Evolutionary conservation across 2,329 filamentous ascomycete genomes (phyloP).

Genomic region (Epichloe typhina): DNA sequence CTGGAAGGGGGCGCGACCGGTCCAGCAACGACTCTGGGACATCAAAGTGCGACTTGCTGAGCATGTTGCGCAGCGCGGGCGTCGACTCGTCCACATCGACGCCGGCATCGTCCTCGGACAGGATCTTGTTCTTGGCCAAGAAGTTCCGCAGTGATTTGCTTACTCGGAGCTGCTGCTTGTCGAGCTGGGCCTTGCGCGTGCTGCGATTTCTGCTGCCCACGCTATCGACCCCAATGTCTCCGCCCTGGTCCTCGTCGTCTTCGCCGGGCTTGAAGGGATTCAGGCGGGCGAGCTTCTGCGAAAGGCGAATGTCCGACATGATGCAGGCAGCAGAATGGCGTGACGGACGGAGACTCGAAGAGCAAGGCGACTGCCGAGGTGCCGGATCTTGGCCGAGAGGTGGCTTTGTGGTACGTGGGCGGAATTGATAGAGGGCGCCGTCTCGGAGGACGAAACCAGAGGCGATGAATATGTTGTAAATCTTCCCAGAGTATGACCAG

Average conservation of each 20-base stretch:
- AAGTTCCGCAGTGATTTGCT: constrained; percentile 45
- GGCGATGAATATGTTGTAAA: not conserved
- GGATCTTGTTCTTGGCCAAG: constrained; percentile 36
- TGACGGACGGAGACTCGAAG: too few relatives aligned
- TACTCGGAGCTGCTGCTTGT: constrained; percentile 41
- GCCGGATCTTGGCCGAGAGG: too few relatives aligned
- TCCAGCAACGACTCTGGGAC: constrained; percentile 43
- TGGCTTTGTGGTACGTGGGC: too few relatives aligned
- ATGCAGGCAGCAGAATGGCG: not conserved
- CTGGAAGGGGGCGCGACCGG: constrained; percentile 45
- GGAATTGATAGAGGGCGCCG: too few relatives aligned
- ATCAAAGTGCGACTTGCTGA: constrained; percentile 43
- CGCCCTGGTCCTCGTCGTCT: constrained; percentile 23
- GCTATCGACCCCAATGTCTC: constrained; percentile 21
- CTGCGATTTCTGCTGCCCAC: constrained; percentile 49
- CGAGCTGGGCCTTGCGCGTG: constrained; percentile 32
- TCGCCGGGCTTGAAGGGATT: constrained; percentile 18
- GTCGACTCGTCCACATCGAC: constrained; percentile 28
- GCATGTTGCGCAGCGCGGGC: constrained; percentile 32
- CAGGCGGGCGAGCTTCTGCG: constrained; percentile 15
- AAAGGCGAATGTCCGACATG: constrained; percentile 15
- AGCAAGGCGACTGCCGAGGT: too few relatives aligned
- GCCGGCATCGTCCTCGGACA: constrained; percentile 34
- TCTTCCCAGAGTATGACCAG: not conserved
- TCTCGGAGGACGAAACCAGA: too few relatives aligned